Percentiles rank a stretch among this genome's conserved stretches.
These are phyloP conservation scores for Penicillium expansum DNA, from an alignment of 2,329 filamentous ascomycete genomes.

Conservation along the genomic window DNA sequence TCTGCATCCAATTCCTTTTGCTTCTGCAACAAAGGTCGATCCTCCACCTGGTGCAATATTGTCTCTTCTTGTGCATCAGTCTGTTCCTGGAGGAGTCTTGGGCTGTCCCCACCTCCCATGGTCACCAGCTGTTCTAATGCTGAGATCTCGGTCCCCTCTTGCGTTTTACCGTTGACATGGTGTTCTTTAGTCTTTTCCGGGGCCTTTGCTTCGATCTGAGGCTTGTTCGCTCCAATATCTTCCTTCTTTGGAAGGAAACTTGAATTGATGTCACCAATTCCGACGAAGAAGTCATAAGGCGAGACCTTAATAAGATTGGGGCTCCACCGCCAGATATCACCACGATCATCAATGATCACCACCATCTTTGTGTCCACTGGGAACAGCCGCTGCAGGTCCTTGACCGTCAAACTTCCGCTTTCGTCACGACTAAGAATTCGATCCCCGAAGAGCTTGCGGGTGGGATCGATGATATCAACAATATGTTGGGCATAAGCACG, in stretches of 20 bases:
- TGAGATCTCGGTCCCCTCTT: constrained; percentile 43
- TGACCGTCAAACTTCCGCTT: constrained; percentile 87
- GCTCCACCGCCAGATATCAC: constrained; percentile 93
- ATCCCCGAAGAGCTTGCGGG: constrained; percentile 85
- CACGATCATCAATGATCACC: constrained; percentile 95
- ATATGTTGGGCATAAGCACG: constrained; percentile 93
- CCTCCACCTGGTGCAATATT: constrained; percentile 82
- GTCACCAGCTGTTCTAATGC: constrained; percentile 73
- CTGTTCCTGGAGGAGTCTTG: constrained; percentile 68
- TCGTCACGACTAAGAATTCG: constrained; percentile 95
- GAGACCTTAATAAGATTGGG: constrained; percentile 91
- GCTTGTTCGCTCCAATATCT: constrained; percentile 51
- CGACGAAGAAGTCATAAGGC: constrained; percentile 96
- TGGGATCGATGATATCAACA: constrained; percentile 86
- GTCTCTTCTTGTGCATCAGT: constrained; percentile 81
- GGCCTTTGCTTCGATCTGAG: constrained; percentile 25
- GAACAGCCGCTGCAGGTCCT: constrained; percentile 86
- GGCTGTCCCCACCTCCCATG: constrained; percentile 70
- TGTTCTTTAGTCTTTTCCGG: constrained; percentile 25
- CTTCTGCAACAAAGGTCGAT: constrained; percentile 84
- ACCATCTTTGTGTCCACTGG: constrained; percentile 99
- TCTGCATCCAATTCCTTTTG: constrained; percentile 88
- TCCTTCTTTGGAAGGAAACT: constrained; percentile 84
- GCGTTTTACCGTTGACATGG: constrained; percentile 35
- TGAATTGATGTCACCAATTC: constrained; percentile 97